A percentile compares a stretch with the other conserved stretches of the same genome.
Evolutionary conservation across 768 basidiomycete species (phyloP).

Genomic region (Sporobolomyces phaffii): DNA sequence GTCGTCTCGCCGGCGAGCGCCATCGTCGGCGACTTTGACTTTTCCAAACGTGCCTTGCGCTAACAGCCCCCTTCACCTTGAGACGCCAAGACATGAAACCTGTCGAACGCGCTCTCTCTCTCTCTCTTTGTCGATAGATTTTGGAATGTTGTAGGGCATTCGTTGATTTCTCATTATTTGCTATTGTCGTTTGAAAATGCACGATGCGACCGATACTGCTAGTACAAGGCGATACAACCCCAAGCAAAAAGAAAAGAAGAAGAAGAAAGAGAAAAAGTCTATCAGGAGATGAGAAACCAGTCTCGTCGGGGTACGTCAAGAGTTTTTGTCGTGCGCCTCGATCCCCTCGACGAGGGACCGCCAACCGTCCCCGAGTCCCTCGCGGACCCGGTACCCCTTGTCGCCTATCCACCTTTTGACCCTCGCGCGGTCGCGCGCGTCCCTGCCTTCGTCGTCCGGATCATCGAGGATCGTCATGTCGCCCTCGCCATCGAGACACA

Average conservation of each 20-base stretch:
- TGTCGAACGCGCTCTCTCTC: too few species aligned
- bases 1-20: slow-evolving; percentile 21
- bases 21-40: slow-evolving; percentile 26
- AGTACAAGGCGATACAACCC: too few species aligned
- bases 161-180: too few species aligned
- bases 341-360: slow-evolving; percentile 14
- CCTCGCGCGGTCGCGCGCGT: slow-evolving; percentile 2
- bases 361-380: slow-evolving; percentile 31
- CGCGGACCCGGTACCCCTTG: slow-evolving; percentile 15
- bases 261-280: neutral
- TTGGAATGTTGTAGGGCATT: too few species aligned
- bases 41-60: neutral
- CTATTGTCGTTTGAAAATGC: too few species aligned
- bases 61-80: neutral
- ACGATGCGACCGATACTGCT: too few species aligned
- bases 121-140: too few species aligned
- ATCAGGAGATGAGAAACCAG: neutral
- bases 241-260: neutral
- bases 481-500: slow-evolving; percentile 57
- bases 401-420: slow-evolving; percentile 20
- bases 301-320: neutral
- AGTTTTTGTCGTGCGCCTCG: neutral
- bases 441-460: slow-evolving; percentile 1
- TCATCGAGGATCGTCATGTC: slow-evolving; percentile 35
- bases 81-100: neutral